These are phyloP conservation scores for Claviceps purpurea DNA, from an alignment of 2,329 filamentous ascomycete species.

Conservation along the genomic window DNA sequence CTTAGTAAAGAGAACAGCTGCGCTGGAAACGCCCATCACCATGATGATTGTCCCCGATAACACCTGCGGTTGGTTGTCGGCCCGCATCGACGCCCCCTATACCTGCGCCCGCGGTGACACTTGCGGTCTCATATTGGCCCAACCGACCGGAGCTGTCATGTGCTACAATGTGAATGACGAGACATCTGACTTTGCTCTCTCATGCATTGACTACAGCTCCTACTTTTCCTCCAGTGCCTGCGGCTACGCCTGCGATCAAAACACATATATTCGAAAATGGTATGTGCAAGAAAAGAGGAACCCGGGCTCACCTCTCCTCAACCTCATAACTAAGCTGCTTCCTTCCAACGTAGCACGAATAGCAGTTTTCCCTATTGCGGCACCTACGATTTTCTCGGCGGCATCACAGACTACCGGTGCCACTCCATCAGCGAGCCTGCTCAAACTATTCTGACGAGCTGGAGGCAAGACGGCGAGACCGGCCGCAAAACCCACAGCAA, in stretches of 20 bases:
- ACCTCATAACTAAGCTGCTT: not conserved
- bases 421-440: slow-evolving; percentile 18
- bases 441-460: slow-evolving; percentile 27
- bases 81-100: slow-evolving; percentile 24
- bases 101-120: slow-evolving; percentile 22
- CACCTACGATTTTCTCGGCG: slow-evolving; percentile 28
- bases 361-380: slow-evolving; percentile 27
- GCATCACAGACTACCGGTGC: slow-evolving; percentile 33
- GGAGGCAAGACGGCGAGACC: slow-evolving; percentile 18
- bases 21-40: slow-evolving; percentile 11
- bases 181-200: slow-evolving; percentile 21
- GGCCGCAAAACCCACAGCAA: slow-evolving; percentile 1
- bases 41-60: slow-evolving; percentile 30
- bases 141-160: slow-evolving; percentile 23
- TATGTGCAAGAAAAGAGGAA: slow-evolving; percentile 10
- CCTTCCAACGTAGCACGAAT: slow-evolving; percentile 20
- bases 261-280: slow-evolving; percentile 33
- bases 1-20: not conserved
- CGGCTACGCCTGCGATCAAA: slow-evolving; percentile 24
- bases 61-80: slow-evolving; percentile 36
- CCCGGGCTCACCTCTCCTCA: not conserved
- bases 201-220: slow-evolving; percentile 26
- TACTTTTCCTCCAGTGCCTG: slow-evolving; percentile 24
- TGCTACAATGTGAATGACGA: slow-evolving; percentile 17
- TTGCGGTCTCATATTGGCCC: slow-evolving; percentile 28